A percentile compares a stretch with the other conserved stretches of the same genome.
phyloP scores from a whole-genome alignment of 768 basidiomycete genomes.

The Pilatotrama ljubarskyi region DNA sequence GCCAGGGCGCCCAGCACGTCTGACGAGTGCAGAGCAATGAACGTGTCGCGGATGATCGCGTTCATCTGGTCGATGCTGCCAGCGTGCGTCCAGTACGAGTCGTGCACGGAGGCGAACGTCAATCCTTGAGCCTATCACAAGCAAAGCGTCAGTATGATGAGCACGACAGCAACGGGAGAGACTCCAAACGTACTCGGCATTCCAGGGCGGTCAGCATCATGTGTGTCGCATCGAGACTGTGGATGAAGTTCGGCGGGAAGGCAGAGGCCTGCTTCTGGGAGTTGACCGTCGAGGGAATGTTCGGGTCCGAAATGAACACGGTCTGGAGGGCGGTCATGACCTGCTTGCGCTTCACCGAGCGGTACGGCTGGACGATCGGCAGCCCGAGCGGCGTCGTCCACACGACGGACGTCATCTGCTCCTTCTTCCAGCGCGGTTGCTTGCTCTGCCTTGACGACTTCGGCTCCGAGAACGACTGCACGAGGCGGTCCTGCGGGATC shows the following conservation, averaged over 20 bases:
- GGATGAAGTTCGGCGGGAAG: conserved; percentile 99
- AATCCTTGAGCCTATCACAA: conserved; percentile 60
- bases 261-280: conserved; percentile 88
- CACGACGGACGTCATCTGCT: conserved; percentile 93
- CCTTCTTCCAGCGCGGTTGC: conserved; percentile 58
- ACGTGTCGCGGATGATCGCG: conserved; percentile 85
- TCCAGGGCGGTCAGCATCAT: conserved; percentile 97
- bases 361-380: conserved; percentile 95
- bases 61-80: conserved; percentile 87
- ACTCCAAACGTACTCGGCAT: conserved; percentile 73
- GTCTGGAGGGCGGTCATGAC: conserved; percentile 82
- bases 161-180: not conserved
- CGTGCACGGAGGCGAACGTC: conserved; percentile 94
- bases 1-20: conserved; percentile 76
- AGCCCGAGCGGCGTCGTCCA: conserved; percentile 97
- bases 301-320: conserved; percentile 88
- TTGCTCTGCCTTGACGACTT: conserved; percentile 13
- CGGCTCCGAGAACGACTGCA: conserved; percentile 39
- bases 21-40: conserved; percentile 88
- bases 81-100: conserved; percentile 99
- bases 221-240: conserved; percentile 96
- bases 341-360: conserved; percentile 80
- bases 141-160: not conserved
- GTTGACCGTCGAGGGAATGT: conserved; percentile 67
- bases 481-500: conserved; percentile 70